Evolutionary conservation across 2,329 filamentous ascomycete species (phyloP).

Genomic region (Colletotrichum destructivum): DNA sequence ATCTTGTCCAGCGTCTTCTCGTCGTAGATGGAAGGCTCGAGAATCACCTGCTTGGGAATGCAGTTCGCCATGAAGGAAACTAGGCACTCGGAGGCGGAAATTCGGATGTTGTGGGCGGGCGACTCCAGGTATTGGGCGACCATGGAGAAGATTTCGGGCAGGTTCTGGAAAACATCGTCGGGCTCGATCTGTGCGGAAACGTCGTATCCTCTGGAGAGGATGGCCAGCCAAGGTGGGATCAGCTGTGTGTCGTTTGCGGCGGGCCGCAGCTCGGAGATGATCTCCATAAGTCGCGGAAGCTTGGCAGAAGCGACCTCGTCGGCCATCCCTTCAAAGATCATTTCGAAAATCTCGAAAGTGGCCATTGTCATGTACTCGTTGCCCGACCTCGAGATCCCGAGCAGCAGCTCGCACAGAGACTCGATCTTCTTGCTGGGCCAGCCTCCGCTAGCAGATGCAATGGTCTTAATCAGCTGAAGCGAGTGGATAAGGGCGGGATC

Average conservation of each 20-base stretch:
- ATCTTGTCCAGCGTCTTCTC: conserved; percentile 91
- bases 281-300: conserved; percentile 88
- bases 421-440: conserved; percentile 99
- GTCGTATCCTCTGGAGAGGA: conserved; percentile 94
- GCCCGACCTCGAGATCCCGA: conserved; percentile 89
- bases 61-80: conserved; percentile 95
- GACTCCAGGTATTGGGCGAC: conserved; percentile 88
- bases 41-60: conserved; percentile 84
- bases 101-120: conserved; percentile 90
- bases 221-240: conserved; percentile 95
- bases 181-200: conserved; percentile 91
- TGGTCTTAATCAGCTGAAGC: conserved; percentile 90
- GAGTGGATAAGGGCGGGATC: conserved; percentile 93
- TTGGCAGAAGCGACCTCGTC: conserved; percentile 91
- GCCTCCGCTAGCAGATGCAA: conserved; percentile 88
- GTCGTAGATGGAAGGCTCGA: conserved; percentile 92
- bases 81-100: conserved; percentile 94
- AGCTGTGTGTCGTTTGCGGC: conserved; percentile 95
- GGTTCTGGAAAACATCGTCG: conserved; percentile 91
- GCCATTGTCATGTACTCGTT: conserved; percentile 98
- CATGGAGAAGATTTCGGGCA: conserved; percentile 87
- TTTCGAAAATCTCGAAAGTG: conserved; percentile 96
- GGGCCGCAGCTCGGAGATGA: conserved; percentile 92
- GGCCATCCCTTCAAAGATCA: conserved; percentile 94
- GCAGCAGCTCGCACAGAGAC: conserved; percentile 87